Conservation (phyloP, 805 yeast species). For the Torulaspora gathmanii region DNA sequence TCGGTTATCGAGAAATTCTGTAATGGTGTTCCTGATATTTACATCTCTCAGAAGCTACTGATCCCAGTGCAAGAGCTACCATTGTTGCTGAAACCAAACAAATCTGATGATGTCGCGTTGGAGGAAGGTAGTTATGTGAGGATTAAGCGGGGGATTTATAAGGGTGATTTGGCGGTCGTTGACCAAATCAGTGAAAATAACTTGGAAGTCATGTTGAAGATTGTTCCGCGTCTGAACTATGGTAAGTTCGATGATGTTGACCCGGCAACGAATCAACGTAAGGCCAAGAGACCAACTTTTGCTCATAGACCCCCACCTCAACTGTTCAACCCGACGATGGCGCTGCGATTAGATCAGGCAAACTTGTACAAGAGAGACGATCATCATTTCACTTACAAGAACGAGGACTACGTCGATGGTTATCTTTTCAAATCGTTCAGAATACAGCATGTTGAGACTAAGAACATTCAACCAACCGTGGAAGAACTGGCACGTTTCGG, state of each 20-base stretch:
- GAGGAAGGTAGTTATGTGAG: conserved; percentile 92
- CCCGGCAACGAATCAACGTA: conserved; percentile 47
- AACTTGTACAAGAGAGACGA: conserved; percentile 63
- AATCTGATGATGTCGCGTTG: conserved; percentile 79
- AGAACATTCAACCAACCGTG: conserved; percentile 76
- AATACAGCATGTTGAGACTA: conserved; percentile 73
- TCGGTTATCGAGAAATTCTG: conserved; percentile 88
- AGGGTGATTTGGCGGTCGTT: conserved; percentile 88
- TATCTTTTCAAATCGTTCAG: conserved; percentile 82
- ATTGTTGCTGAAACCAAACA: conserved; percentile 82
- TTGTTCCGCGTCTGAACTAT: conserved; percentile 91
- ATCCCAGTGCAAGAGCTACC: conserved; percentile 97
- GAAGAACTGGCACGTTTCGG: conserved; percentile 85
- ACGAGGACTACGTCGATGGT: conserved; percentile 88
- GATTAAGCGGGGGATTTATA: conserved; percentile 83
- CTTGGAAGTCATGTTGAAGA: conserved; percentile 85
- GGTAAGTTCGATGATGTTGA: conserved; percentile 60
- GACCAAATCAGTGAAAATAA: conserved; percentile 93
- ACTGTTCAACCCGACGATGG: conserved; percentile 83
- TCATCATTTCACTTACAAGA: conserved; percentile 65
- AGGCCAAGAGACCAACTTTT: conserved; percentile 47
- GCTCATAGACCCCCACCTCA: conserved; percentile 80
- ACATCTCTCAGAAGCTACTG: conserved; percentile 63
- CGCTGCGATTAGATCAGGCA: conserved; percentile 74
- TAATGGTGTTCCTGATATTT: conserved; percentile 85